phyloP scores from a whole-genome alignment of 495 filamentous ascomycete genomes.

The Xylaria intraflava region DNA sequence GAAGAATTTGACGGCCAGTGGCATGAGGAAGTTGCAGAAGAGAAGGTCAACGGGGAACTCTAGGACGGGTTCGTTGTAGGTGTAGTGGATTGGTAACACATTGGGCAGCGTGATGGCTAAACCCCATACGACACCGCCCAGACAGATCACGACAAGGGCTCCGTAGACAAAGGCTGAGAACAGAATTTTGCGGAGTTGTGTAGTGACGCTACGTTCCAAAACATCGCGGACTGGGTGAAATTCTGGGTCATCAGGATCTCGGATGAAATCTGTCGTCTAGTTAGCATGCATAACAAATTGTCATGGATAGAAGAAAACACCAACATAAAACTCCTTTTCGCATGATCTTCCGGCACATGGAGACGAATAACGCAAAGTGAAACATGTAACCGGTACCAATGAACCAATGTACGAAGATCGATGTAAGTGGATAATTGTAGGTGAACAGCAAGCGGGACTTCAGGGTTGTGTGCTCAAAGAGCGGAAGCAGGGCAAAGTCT shows the following conservation, averaged over 20 bases:
- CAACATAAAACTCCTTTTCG: constrained; percentile 83
- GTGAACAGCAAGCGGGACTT: constrained; percentile 71
- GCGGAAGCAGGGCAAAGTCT: constrained; percentile 79
- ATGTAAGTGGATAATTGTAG: constrained; percentile 67
- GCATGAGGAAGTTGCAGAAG: constrained; percentile 95
- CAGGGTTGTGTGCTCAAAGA: constrained; percentile 75
- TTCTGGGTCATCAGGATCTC: constrained; percentile 95
- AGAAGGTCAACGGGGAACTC: constrained; percentile 93
- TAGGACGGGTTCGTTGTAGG: constrained; percentile 78
- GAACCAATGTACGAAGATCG: constrained; percentile 97
- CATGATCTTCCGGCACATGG: constrained; percentile 98
- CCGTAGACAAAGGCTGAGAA: constrained; percentile 96
- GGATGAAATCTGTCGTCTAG: constrained; percentile 71
- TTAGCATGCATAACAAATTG: constrained; percentile 20
- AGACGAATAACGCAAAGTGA: constrained; percentile 96
- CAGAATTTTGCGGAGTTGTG: constrained; percentile 90
- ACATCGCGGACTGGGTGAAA: constrained; percentile 98
- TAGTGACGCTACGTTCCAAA: constrained; percentile 84
- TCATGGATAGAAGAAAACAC: constrained; percentile 21
- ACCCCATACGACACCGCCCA: constrained; percentile 96
- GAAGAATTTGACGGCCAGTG: constrained; percentile 70
- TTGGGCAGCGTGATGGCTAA: constrained; percentile 56
- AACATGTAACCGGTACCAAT: constrained; percentile 99
- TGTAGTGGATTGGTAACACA: constrained; percentile 87
- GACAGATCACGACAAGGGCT: constrained; percentile 81